phyloP scores from a whole-genome alignment of 345 rosid species.

The Citrus inodora region DNA sequence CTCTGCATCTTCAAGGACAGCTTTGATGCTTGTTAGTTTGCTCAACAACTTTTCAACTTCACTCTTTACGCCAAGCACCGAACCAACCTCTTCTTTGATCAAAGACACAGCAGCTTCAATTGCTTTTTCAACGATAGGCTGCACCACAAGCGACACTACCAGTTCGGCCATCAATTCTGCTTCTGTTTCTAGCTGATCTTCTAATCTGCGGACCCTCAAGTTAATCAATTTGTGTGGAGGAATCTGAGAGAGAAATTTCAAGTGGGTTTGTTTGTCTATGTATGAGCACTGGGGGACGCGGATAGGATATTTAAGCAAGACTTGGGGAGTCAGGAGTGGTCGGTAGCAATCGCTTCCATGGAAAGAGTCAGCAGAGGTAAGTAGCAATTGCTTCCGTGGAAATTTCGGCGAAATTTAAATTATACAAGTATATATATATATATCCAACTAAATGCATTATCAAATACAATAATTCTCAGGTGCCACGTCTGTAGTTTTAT shows the following conservation, averaged over 20 bases:
- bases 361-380: too few relatives aligned
- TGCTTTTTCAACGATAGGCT: background rate
- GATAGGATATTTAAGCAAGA: too few relatives aligned
- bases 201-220: background rate
- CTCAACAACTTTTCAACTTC: background rate
- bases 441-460: too few relatives aligned
- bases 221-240: background rate
- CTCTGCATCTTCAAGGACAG: constrained; percentile 9
- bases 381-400: too few relatives aligned
- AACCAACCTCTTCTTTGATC: background rate
- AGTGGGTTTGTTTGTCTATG: background rate
- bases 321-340: too few relatives aligned
- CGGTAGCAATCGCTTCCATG: too few relatives aligned
- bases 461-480: too few relatives aligned
- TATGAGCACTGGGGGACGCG: background rate
- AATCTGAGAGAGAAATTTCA: background rate
- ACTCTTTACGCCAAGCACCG: background rate
- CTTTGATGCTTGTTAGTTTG: background rate
- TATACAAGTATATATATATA: too few relatives aligned
- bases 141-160: background rate
- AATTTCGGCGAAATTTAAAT: too few relatives aligned
- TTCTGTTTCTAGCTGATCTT: background rate
- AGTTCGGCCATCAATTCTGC: background rate
- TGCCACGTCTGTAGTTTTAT: too few relatives aligned
- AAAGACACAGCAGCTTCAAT: background rate